Base-by-base conservation (phyloP, 805 yeast species). In the Myxozyma sirexii region DNA sequence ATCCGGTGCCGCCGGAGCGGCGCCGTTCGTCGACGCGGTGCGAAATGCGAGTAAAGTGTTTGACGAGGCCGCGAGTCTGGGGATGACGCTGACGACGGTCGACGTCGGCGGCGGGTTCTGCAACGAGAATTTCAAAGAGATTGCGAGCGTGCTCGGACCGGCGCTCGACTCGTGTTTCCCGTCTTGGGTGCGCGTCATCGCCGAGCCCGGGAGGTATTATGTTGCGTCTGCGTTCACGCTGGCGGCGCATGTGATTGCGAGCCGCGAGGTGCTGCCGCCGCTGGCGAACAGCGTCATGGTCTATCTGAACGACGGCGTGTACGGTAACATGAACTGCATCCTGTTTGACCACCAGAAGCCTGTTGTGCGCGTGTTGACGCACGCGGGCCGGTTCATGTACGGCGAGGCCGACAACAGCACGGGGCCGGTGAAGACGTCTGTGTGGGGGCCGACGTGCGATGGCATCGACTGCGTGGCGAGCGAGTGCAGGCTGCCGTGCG, bases 371-470 rank as follows among this genome's bases (percentile, higher is more conserved):
- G 87, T 89, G 4, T 78, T 92, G 60, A 78, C 83, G 45, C 85
- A 84, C 63, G 74, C 77, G 39, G 79, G 80, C 45, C 70, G 77
- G 45, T 82, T 79, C 70, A 74, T 74, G 61, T 62, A 56, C 45
- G 63, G 60, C 26, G 39, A 41, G 13, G 53, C 59, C 8, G 66
- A 54, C 45, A 62, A 62, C 49, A 42, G 54, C 44, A 17, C 29
- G n/a, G 65, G 65, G 1, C 50, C 61, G 4, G 62, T 66, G 71
- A 72, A 42, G 10, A 59, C 69, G 52, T 88, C 96, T 2, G 80
- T 93, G 61, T 93, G 99, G 98, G 98, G 99, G 4, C 98, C 98
- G 45, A 93, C 98, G 21, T 93, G 98, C 76, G 99, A 93, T 75
- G 97, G 97, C 1, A 79, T 93, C 63, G 99, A 93, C 74, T 87